Evolutionary conservation across 2,329 filamentous ascomycete genomes (phyloP).

Genomic region (Monosporascus sp.): DNA sequence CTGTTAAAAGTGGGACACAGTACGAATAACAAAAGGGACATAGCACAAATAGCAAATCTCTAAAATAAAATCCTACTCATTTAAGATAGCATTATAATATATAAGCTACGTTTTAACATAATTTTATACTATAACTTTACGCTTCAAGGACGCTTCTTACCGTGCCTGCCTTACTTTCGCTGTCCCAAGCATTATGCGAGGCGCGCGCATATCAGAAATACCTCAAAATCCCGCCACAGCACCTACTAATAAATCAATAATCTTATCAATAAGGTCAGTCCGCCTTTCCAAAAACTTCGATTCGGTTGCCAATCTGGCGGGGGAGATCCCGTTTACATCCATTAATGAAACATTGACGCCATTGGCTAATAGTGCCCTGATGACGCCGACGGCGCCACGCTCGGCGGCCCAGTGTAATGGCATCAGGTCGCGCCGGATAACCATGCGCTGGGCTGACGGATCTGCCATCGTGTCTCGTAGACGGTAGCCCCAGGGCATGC

Average conservation of each 20-base stretch:
- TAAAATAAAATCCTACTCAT: no score
- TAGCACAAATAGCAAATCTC: no score
- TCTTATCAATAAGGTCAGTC: not conserved
- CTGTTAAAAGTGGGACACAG: no score
- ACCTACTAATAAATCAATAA: not conserved
- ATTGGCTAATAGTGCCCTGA: not conserved
- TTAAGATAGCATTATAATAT: not conserved
- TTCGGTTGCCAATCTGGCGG: not conserved
- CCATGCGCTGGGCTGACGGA: no score
- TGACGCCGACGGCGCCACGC: slow-evolving; percentile 1
- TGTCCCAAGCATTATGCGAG: not conserved
- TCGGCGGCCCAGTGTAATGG: slow-evolving; percentile 3
- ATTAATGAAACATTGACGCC: not conserved
- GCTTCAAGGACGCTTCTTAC: not conserved
- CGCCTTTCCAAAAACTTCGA: not conserved
- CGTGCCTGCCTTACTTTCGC: not conserved
- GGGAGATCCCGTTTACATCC: not conserved
- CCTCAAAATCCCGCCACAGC: not conserved
- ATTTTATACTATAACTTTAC: not conserved
- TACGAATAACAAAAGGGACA: no score
- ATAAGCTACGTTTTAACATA: not conserved
- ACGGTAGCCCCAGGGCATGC: no score
- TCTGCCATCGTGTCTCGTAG: no score
- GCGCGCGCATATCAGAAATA: not conserved
- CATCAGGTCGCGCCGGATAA: not conserved